Evolutionary conservation across 2,329 filamentous ascomycete species (phyloP).

Genomic region (Aureobasidium melanogenum): DNA sequence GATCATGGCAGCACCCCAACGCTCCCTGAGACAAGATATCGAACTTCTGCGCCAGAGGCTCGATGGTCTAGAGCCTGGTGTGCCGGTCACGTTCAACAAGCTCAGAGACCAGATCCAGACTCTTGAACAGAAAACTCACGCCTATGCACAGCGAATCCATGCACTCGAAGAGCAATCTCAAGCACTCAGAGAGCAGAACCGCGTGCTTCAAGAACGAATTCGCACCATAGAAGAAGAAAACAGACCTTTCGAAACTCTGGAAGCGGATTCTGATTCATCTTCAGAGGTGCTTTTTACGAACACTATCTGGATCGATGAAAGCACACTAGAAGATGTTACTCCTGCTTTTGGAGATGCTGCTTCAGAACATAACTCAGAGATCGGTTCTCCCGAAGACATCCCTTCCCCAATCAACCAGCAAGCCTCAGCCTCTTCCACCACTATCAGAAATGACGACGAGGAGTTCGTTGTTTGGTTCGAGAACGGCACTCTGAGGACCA

Average conservation of each 20-base stretch:
- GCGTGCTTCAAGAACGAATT: not conserved
- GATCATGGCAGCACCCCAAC: not conserved
- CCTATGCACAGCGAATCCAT: not conserved
- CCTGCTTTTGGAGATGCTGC: not conserved
- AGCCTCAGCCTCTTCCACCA: not conserved
- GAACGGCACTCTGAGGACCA: not conserved
- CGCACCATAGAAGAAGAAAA: not conserved
- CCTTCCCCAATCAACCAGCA: not conserved
- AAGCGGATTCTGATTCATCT: not conserved
- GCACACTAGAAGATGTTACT: not conserved
- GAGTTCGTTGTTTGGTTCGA: not conserved
- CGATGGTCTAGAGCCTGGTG: not conserved
- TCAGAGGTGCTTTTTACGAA: not conserved
- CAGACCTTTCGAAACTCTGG: not conserved
- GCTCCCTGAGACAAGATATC: not conserved
- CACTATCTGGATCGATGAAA: not conserved
- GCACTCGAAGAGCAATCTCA: not conserved
- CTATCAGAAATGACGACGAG: not conserved
- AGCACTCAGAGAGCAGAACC: not conserved
- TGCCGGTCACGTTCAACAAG: not conserved
- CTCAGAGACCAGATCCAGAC: not conserved
- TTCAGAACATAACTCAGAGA: not conserved
- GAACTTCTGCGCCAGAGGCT: not conserved
- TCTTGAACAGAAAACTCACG: not conserved
- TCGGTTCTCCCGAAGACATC: not conserved